Conservation (phyloP, 2,329 filamentous ascomycete genomes). For the Colletotrichum cereale region DNA sequence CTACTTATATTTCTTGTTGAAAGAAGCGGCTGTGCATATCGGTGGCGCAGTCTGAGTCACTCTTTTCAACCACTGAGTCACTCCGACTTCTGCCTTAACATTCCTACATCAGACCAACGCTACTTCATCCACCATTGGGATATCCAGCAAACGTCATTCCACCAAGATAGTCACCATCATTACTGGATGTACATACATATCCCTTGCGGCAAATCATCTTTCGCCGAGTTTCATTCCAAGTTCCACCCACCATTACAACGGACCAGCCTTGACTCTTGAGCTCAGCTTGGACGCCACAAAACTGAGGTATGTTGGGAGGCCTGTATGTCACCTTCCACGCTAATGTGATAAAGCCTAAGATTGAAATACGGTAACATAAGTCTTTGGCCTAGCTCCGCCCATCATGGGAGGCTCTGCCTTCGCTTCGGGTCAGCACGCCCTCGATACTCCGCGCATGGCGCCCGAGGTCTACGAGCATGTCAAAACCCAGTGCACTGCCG, state of each 20-base stretch:
- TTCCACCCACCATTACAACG: background rate
- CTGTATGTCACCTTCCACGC: background rate
- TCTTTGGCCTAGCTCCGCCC: background rate
- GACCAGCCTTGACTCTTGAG: no score
- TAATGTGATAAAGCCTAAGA: background rate
- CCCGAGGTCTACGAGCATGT: slow-evolving; percentile 66
- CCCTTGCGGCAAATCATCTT: background rate
- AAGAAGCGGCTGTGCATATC: background rate
- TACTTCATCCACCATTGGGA: background rate
- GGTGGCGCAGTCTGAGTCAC: background rate
- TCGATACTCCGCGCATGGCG: slow-evolving; percentile 76
- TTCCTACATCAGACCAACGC: background rate
- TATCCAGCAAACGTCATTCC: background rate
- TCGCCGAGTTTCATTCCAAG: background rate
- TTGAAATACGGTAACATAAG: background rate
- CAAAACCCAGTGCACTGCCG: slow-evolving; percentile 57
- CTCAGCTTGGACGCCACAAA: background rate
- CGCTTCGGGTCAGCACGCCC: slow-evolving; percentile 55
- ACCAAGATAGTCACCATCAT: background rate
- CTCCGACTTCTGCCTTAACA: background rate
- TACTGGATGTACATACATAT: background rate
- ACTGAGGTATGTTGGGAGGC: background rate
- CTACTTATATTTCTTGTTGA: no score
- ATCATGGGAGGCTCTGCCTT: slow-evolving; percentile 78
- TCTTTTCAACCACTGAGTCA: background rate